Conservation (phyloP, 208 protist genomes). For the Trypanosoma congolense region DNA sequence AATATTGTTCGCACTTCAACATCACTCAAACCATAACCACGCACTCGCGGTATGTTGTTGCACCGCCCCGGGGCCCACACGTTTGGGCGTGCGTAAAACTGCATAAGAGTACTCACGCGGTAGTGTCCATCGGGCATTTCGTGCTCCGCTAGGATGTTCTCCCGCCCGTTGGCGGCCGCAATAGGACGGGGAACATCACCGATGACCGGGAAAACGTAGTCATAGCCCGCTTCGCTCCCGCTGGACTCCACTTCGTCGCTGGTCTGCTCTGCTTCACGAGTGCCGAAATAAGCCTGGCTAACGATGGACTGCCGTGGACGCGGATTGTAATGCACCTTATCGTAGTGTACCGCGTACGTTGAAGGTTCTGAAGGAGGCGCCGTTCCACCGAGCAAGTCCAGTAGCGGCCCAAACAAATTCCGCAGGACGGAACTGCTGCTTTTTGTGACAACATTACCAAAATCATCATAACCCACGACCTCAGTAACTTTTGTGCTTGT, state of each 20-base stretch:
- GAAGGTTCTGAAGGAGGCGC: conserved; percentile 21
- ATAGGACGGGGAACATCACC: conserved; percentile 72
- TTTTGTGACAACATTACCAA: conserved; percentile 19
- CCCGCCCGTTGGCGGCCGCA: conserved; percentile 17
- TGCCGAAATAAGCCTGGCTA: conserved; percentile 69
- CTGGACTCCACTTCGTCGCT: conserved; percentile 26
- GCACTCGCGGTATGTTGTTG: conserved; percentile 62
- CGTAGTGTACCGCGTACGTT: conserved; percentile 42
- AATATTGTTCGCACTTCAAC: conserved; percentile 74
- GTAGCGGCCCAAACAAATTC: neutral
- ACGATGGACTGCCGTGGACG: conserved; percentile 62
- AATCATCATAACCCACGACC: conserved; percentile 29
- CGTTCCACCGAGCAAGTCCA: conserved; percentile 17
- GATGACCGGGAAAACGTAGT: conserved; percentile 77
- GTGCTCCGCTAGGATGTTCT: conserved; percentile 68
- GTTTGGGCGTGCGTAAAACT: conserved; percentile 73
- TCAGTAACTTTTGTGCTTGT: conserved; percentile 51
- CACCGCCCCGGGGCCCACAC: conserved; percentile 72
- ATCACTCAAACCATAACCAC: conserved; percentile 69
- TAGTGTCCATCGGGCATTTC: conserved; percentile 73
- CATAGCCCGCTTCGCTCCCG: conserved; percentile 43
- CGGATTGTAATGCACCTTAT: conserved; percentile 39
- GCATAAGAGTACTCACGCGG: conserved; percentile 78
- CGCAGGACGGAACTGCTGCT: neutral
- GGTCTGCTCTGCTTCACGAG: conserved; percentile 27